Conservation (phyloP, 2,329 filamentous ascomycete species). For the Penicillium brasilianum region DNA sequence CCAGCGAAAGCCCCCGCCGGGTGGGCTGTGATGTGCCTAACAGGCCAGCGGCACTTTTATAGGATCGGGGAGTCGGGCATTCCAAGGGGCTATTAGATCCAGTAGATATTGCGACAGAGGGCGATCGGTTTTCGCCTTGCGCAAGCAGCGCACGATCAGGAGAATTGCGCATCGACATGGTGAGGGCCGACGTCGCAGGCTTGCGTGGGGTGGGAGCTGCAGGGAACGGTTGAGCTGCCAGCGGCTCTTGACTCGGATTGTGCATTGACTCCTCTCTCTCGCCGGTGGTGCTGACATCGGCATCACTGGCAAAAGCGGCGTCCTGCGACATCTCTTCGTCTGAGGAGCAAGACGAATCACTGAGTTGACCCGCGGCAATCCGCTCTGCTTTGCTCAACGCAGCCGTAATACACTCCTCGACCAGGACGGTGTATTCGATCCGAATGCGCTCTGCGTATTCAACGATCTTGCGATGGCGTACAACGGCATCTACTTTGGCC, state of each 20-base stretch:
- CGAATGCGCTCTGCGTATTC: constrained; percentile 97
- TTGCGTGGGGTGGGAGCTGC: constrained; percentile 26
- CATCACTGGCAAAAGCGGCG: constrained; percentile 10
- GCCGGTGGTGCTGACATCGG: constrained; percentile 12
- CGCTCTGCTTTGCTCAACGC: constrained; percentile 87
- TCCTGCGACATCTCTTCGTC: constrained; percentile 60
- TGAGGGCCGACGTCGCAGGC: constrained; percentile 56
- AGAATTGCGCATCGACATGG: constrained; percentile 60
- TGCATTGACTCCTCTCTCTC: constrained; percentile 20
- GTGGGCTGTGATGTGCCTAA: constrained; percentile 63
- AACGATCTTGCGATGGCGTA: constrained; percentile 87
- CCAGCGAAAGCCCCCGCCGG: constrained; percentile 76
- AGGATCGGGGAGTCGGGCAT: constrained; percentile 87
- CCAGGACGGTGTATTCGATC: constrained; percentile 87
- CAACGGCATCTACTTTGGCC: constrained; percentile 89
- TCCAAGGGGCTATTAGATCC: constrained; percentile 89
- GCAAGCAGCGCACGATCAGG: constrained; percentile 56
- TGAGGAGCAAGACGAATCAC: constrained; percentile 71
- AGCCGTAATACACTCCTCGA: constrained; percentile 93
- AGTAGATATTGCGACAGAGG: constrained; percentile 74
- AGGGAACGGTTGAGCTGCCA: constrained; percentile 12
- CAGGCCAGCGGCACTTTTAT: constrained; percentile 65
- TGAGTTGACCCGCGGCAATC: constrained; percentile 82
- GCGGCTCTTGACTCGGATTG: constrained; percentile 19
- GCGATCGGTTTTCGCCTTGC: constrained; percentile 51